A percentile compares a stretch with the other conserved stretches of the same genome.
These are phyloP conservation scores for Chlamydomonas incerta DNA, from an alignment of 139 green algal species.

Conservation along the genomic window DNA sequence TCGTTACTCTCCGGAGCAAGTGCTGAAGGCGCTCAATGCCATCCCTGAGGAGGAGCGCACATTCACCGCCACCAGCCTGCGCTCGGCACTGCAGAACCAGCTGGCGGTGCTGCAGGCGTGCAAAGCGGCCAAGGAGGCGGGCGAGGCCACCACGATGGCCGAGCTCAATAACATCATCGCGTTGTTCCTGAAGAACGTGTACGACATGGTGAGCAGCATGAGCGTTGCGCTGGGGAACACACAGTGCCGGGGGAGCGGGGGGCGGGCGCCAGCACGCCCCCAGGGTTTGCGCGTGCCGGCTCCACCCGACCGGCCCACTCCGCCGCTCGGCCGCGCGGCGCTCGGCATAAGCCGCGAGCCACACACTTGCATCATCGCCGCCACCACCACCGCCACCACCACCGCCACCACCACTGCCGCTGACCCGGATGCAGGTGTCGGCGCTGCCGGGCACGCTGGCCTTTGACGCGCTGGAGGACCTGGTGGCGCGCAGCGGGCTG, in stretches of 20 bases:
- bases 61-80: background rate
- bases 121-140: background rate
- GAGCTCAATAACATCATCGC: background rate
- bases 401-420: no score
- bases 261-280: no score
- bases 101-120: background rate
- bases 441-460: slow-evolving; percentile 19
- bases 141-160: background rate
- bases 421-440: background rate
- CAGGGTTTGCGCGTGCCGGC: no score
- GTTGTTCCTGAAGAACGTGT: slow-evolving; percentile 22
- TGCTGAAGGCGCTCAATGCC: background rate
- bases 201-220: slow-evolving; percentile 4
- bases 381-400: no score
- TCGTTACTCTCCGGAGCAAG: background rate
- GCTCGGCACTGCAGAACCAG: background rate
- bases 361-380: no score
- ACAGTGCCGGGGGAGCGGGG: no score
- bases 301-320: no score
- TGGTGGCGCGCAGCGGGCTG: slow-evolving; percentile 25
- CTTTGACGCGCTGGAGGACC: slow-evolving; percentile 34
- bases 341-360: no score
- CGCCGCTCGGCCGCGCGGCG: no score
- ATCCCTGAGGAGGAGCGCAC: background rate
- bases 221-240: no score